Evolutionary conservation across 176 grass and related monocot species (phyloP).

Genomic region (Triticum turgidum): DNA sequence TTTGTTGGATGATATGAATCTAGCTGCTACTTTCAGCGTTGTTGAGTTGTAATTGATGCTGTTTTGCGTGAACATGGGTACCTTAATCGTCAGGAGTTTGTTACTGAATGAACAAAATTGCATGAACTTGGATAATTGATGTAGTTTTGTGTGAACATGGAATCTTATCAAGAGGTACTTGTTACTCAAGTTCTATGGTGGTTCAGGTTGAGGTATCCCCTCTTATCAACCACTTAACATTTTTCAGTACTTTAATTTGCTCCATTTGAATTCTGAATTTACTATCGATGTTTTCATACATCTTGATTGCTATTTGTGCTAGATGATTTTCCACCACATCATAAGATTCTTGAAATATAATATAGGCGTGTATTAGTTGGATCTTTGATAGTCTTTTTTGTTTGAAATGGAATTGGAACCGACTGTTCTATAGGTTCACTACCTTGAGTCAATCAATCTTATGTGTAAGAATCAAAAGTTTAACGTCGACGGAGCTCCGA

Average conservation of each 20-base stretch:
- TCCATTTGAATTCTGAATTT: neutral
- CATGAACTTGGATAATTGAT: neutral
- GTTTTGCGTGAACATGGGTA: neutral
- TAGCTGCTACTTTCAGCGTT: neutral
- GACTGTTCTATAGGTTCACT: too few species aligned
- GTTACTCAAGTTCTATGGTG: neutral
- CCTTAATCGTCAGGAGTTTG: neutral
- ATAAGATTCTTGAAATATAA: too few species aligned
- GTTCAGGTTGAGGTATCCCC: neutral
- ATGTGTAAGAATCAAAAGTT: too few species aligned
- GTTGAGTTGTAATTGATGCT: neutral
- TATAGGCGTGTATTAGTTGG: too few species aligned
- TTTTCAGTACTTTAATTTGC: neutral
- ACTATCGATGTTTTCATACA: too few species aligned
- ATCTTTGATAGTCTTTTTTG: too few species aligned
- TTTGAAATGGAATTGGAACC: too few species aligned
- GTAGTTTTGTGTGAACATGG: neutral
- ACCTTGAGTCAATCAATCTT: too few species aligned
- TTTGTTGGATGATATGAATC: neutral
- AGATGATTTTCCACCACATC: too few species aligned
- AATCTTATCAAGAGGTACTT: neutral
- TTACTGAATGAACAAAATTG: neutral
- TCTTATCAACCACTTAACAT: too few species aligned
- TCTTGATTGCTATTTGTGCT: too few species aligned
- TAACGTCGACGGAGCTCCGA: too few species aligned